These are phyloP conservation scores for Lactarius hatsudake DNA, from an alignment of 768 basidiomycete genomes.

Conservation along the genomic window DNA sequence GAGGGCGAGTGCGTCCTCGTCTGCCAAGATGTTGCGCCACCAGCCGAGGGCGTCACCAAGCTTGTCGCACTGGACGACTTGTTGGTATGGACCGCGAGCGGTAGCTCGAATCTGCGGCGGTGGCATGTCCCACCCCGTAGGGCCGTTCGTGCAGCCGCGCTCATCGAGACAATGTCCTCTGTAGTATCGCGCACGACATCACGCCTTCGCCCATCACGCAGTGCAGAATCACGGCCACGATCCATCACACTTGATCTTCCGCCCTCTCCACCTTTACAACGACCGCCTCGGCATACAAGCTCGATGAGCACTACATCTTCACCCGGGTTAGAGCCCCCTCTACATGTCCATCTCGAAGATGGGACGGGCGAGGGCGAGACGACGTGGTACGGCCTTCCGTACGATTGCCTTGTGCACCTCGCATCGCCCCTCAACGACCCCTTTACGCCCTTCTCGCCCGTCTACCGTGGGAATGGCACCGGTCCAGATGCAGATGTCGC, in stretches of 20 bases:
- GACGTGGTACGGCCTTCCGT: slow-evolving; percentile 61
- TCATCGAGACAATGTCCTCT: slow-evolving; percentile 20
- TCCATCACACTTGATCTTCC: slow-evolving; percentile 25
- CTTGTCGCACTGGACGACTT: slow-evolving; percentile 81
- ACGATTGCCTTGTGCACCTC: slow-evolving; percentile 65
- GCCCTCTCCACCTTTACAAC: slow-evolving; percentile 25
- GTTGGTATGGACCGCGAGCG: slow-evolving; percentile 87
- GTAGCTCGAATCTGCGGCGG: slow-evolving; percentile 73
- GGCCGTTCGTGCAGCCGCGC: slow-evolving; percentile 34
- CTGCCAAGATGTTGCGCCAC: slow-evolving; percentile 51
- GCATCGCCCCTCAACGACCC: slow-evolving; percentile 59
- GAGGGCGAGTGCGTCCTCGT: slow-evolving; percentile 89
- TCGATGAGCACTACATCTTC: slow-evolving; percentile 24
- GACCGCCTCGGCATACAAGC: slow-evolving; percentile 30
- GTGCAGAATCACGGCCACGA: slow-evolving; percentile 23
- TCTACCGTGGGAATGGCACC: slow-evolving; percentile 32
- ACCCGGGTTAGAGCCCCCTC: background rate
- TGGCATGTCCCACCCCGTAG: slow-evolving; percentile 70
- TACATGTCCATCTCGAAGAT: slow-evolving; percentile 16
- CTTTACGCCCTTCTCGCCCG: slow-evolving; percentile 46
- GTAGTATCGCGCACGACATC: background rate
- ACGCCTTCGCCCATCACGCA: slow-evolving; percentile 19
- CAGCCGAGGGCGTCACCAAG: slow-evolving; percentile 72
- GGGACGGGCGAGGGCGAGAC: slow-evolving; percentile 33
- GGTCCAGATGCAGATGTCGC: slow-evolving; percentile 77